Evolutionary conservation across 768 basidiomycete species (phyloP), one percentile per base, ranked within the genome.

Genomic region (Pleurotus platypus): DNA sequence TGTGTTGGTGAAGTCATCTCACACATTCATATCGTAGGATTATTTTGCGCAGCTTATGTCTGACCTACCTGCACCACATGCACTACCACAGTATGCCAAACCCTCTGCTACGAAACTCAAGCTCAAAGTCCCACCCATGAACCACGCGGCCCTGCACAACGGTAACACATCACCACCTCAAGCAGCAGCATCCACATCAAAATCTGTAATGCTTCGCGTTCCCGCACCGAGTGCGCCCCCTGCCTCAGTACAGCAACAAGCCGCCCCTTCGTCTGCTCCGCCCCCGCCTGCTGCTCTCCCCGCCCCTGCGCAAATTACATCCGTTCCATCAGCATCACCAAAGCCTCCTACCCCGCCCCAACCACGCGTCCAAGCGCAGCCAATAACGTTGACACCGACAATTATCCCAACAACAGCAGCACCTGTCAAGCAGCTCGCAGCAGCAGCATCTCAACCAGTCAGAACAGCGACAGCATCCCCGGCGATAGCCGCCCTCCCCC

Each of bases 1-100:
- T 46, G 40, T 46, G 40, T 20, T 46, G 27, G 18, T 49, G 64
- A 54, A 46, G 49, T 46, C 39, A 46, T 16, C 9, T 58, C 56
- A 62, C 27, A 65, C 46, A 15, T 15, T 55, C 15, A 8, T 50
- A 16, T 11, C 58, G 18, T 63, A 93, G 91, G 84, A 89, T 54
- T 74, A 83, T 63, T 92, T 92, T 67, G 82, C 83, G 22, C 78
- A 83, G 61, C 70, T 92, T 13, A 87, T 92, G 87, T 77, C 89
- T 6, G 90, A 92, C 66, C 75, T 93, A 15, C 90, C 91, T 1
- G 62, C 82, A 1, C 87, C 86, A 1, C 79, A 79, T 64, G 60
- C 83, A n/a, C 76, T 92, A 46, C 73, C 84, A 11, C 80, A 85
- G 58, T 90, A 91, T 62, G 60, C 80, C 24, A 81, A 82, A 60